Evolutionary conservation across 495 filamentous ascomycete genomes (phyloP), one percentile per base, ranked within the genome.

Genomic region (Penicillium subrubescens): DNA sequence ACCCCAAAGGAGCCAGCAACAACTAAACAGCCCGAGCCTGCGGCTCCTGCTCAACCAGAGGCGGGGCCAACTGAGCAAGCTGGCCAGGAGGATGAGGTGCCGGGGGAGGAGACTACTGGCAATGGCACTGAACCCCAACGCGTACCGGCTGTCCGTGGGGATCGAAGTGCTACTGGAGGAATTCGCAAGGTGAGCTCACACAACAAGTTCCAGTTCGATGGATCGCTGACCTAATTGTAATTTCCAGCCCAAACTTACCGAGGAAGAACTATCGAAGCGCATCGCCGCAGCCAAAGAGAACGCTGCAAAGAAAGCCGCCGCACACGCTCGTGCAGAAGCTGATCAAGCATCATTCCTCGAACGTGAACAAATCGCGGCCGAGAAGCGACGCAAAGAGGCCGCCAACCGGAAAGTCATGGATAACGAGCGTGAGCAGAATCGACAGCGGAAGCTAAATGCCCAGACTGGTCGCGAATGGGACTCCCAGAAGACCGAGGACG

Each of bases 381-480:
- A 82, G 71, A 84, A 85, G 58, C 75, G 82, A 58, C 81, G 83
- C 21, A 78, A 82, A 59, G 89, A 92, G 71, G 76, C 83, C 8
- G 73, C 73, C 29, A 83, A 86, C 55, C 77, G 85, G 19, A 78
- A 82, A 35, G 79, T 84, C 43, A 88, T 90, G 88, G 88, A 90
- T 67, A 81, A 77, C 31, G 91, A 94, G 72, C 76, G 91, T 23
- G 90, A 92, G 69, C 84, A 83, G 65, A 94, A 94, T 65, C 76
- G 90, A 37, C 79, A 84, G 69, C 77, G 91, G 59, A 94, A 94
- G 69, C 75, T 94, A 21, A 82, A 86, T 29, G 88, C 89, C 15
- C 73, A 87, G 43, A 81, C 78, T 0, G 90, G 85, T 3, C 78
- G 91, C 46, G 91, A 93, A 73, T 94, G 91, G 91, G 91, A 94